Evolutionary conservation across 306 rosid species (phyloP).

Genomic region (Vachellia pachyceras): DNA sequence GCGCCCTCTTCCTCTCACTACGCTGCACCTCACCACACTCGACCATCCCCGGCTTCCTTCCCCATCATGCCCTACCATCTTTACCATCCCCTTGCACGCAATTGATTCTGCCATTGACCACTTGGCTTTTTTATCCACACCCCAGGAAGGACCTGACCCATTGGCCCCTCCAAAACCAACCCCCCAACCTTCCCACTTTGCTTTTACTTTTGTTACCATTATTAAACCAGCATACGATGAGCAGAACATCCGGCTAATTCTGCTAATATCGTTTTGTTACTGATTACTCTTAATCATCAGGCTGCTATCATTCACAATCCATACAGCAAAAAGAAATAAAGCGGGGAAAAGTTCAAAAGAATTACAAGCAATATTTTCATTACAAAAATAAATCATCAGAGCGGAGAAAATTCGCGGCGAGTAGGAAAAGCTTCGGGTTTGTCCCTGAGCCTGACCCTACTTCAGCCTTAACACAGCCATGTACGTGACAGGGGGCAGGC

Average conservation of each 20-base stretch:
- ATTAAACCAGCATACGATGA: neutral
- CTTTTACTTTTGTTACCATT: too few relatives aligned
- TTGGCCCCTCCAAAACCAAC: neutral
- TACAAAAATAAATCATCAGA: neutral
- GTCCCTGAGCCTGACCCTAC: constrained; percentile 29
- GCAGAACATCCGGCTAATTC: neutral
- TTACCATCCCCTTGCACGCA: constrained; percentile 24
- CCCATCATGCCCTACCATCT: constrained; percentile 25
- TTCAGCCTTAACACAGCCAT: constrained; percentile 47
- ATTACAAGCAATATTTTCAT: neutral
- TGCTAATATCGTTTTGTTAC: neutral
- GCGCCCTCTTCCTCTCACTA: constrained; percentile 30
- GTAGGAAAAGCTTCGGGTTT: neutral
- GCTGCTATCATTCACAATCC: neutral
- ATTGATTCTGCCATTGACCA: constrained; percentile 35
- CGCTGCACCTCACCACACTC: constrained; percentile 40
- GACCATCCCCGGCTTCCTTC: constrained; percentile 4
- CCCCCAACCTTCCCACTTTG: too few relatives aligned
- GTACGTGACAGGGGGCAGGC: constrained; percentile 38
- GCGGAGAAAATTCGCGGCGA: neutral
- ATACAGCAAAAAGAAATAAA: neutral
- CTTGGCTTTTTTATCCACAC: neutral
- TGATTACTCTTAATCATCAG: neutral
- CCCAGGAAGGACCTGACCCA: neutral
- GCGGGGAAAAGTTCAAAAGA: neutral